Evolutionary conservation across 306 rosid genomes (phyloP), one percentile per base, ranked within the genome.

Genomic region (Cercis canadensis): DNA sequence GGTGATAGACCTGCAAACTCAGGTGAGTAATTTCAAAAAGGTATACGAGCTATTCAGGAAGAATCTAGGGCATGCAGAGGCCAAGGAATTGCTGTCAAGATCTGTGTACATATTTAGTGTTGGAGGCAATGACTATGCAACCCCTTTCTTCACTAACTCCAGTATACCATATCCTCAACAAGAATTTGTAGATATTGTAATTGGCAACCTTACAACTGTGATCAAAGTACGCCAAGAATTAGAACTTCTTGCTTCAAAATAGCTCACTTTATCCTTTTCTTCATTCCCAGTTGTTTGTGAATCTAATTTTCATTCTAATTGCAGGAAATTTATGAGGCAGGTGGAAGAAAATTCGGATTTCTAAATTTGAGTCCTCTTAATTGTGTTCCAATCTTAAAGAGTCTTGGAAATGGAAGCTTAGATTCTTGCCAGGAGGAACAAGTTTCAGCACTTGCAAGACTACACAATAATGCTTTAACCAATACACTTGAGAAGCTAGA

Each of bases 311-410:
- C 5, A 19, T 46, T 14, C 70, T 3, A 5, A 31, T 46, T n/a
- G 11, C 21, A 77, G 89, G 86, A 65, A 67, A 77, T 84, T 40
- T 76, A 87, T 51, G 41, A 74, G 56, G 56, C 49, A 57, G 89
- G 87, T 46, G 90, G 86, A 69, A 86, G 94, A 62, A 88, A 88
- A 72, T 79, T 88, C 29, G 89, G 73, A 13, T 45, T 83, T 21
- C 0, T 58, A 8, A 84, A 52, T 18, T 0, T 79, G 51, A 8
- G 5, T 31, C 78, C 90, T 2, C 1, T 65, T 44, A 72, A 62
- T 45, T 82, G 89, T 47, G 0, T 43, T 4, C 90, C 90, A 0
- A 0, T 31, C 29, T 18, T 19, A 8, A 88, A 85, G 84, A 5
- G 29, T 12, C 11, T 37, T 4, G 19, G 18, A 10, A 21, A 67